Base-by-base conservation (phyloP, 495 filamentous ascomycete genomes). In the Penicillium desertorum region DNA sequence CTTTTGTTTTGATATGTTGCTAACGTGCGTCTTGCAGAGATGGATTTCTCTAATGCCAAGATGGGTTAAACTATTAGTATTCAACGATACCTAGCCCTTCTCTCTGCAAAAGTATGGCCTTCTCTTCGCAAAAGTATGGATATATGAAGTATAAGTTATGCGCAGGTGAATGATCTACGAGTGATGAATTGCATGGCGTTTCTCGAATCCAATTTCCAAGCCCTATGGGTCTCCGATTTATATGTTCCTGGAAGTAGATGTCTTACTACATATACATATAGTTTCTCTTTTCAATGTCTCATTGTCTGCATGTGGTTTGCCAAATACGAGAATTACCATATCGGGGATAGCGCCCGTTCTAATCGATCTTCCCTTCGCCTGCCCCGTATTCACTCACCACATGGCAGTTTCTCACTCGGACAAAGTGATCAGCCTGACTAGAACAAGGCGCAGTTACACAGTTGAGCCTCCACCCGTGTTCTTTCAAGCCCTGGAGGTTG, bases 1-100 rank as follows among this genome's bases (percentile, higher is more conserved):
- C 23, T 22, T 59, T n/a, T 45, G 23, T 29, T 34, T 39, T 54
- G 5, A 29, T 41, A 54, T 47, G 52, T 47, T 32, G 49, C 59
- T 63, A 55, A 65, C 29, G 3, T 59, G 30, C 54, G 56, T 59
- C 22, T 42, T 29, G n/a, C 62, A 79, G 76, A 79, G 60, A 77
- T 79, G 76, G 76, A 79, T 51, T 79, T 79, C 57, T 77, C 75
- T 22, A 79, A 79, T 57, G 76, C 76, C 19, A 64, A 76, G 69
- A 76, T 79, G 42, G 72, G 76, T 49, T 68, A 52, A 57, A 45
- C 10, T 25, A 54, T 44, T 36, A 20, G 3, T n/a, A 16, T 54
- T 11, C 5, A 16, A n/a, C 16, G 34, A 39, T 46, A 16, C 5
- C 48, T 52, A 16, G 12, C 45, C 8, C 27, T 14, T 29, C 34